These are phyloP conservation scores for Baeospora myosura DNA, from an alignment of 1,284 basidiomycete species.

Conservation along the genomic window DNA sequence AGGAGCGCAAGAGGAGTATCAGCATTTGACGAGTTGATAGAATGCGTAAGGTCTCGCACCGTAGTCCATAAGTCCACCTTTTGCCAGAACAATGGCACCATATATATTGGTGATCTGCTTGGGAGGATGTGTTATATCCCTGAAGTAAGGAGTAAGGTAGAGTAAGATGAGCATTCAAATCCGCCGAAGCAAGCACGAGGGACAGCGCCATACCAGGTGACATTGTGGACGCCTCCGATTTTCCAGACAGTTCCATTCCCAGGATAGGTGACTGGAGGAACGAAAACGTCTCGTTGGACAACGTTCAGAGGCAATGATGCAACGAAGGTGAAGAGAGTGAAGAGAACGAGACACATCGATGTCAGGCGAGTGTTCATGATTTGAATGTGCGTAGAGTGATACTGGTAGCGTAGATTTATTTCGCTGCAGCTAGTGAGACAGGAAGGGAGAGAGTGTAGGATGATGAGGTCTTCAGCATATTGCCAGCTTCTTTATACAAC, in stretches of 20 bases:
- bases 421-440: too few species aligned
- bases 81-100: slow-evolving; percentile 35
- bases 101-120: slow-evolving; percentile 35
- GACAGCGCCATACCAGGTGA: slow-evolving; percentile 29
- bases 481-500: too few species aligned
- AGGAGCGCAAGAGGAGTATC: slow-evolving; percentile 1
- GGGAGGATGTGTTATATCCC: slow-evolving; percentile 33
- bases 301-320: slow-evolving; percentile 21
- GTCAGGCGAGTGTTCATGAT: too few species aligned
- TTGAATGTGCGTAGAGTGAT: too few species aligned
- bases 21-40: slow-evolving; percentile 4
- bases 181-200: too few species aligned
- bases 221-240: slow-evolving; percentile 29
- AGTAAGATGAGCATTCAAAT: too few species aligned
- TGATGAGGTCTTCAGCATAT: too few species aligned
- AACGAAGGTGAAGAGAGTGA: slow-evolving; percentile 16
- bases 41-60: slow-evolving; percentile 12
- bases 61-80: slow-evolving; percentile 20
- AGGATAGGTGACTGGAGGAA: slow-evolving; percentile 37
- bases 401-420: too few species aligned
- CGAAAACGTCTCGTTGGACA: slow-evolving; percentile 31
- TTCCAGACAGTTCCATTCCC: slow-evolving; percentile 32
- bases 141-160: too few species aligned
- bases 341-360: slow-evolving; percentile 7
- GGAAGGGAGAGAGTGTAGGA: too few species aligned